phyloP scores from a whole-genome alignment of 1,284 basidiomycete genomes.

The Pisolithus thermaeus region DNA sequence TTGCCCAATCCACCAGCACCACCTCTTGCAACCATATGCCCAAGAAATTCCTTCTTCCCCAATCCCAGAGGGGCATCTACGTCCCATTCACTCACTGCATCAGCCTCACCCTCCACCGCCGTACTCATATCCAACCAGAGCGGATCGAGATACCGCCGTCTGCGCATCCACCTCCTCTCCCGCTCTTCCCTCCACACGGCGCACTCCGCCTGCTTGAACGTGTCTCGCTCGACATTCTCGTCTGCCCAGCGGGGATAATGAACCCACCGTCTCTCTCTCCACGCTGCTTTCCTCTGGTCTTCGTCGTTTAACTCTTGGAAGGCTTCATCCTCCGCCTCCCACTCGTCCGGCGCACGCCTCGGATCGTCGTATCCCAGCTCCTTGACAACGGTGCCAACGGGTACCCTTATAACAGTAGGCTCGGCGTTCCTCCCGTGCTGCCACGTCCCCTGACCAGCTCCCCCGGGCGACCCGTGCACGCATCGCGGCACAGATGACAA shows the following conservation, averaged over 20 bases:
- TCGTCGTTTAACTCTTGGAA: slow-evolving; percentile 41
- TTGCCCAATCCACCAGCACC: slow-evolving; percentile 89
- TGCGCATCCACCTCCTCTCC: slow-evolving; percentile 42
- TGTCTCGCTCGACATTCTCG: slow-evolving; percentile 56
- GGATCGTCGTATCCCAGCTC: slow-evolving; percentile 65
- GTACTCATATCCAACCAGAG: slow-evolving; percentile 59
- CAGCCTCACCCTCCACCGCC: slow-evolving; percentile 37
- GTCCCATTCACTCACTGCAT: slow-evolving; percentile 22
- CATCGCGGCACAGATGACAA: slow-evolving; percentile 69
- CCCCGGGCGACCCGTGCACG: slow-evolving; percentile 62
- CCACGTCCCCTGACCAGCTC: slow-evolving; percentile 80
- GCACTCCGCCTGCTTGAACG: slow-evolving; percentile 72
- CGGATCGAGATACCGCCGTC: slow-evolving; percentile 39
- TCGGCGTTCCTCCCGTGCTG: slow-evolving; percentile 72
- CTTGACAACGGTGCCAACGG: slow-evolving; percentile 82
- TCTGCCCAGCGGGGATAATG: slow-evolving; percentile 71
- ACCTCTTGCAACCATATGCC: slow-evolving; percentile 72
- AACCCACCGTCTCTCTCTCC: slow-evolving; percentile 69
- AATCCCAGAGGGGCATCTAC: slow-evolving; percentile 63
- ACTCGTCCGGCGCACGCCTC: slow-evolving; percentile 53
- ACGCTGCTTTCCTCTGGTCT: slow-evolving; percentile 45
- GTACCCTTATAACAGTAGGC: slow-evolving; percentile 75
- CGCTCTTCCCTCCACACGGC: slow-evolving; percentile 60
- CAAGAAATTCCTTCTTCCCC: slow-evolving; percentile 53
- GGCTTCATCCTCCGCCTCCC: slow-evolving; percentile 63